Evolutionary conservation across 805 yeast genomes (phyloP).

Genomic region (Candida oleophila): DNA sequence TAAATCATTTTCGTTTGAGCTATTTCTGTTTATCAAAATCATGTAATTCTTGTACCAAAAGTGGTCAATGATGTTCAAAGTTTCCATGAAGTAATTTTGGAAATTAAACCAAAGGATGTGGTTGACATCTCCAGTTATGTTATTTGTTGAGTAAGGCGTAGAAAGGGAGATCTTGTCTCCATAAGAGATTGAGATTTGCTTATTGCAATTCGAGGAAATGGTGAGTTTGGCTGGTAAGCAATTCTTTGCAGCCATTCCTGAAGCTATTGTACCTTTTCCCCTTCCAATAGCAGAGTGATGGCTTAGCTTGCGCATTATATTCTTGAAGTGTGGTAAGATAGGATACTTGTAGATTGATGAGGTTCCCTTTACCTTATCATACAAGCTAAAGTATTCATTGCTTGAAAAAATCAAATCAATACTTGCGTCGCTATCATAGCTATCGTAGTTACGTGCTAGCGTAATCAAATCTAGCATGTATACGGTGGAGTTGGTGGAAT

Average conservation of each 20-base stretch:
- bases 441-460: background rate
- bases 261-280: slow-evolving; percentile 16
- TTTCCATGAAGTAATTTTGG: slow-evolving; percentile 29
- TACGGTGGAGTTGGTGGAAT: background rate
- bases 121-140: slow-evolving; percentile 18
- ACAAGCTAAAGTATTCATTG: slow-evolving; percentile 1
- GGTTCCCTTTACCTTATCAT: slow-evolving; percentile 3
- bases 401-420: background rate
- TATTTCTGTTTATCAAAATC: slow-evolving; percentile 31
- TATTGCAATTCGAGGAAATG: slow-evolving; percentile 17
- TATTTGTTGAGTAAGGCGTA: slow-evolving; percentile 22
- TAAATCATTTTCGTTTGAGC: slow-evolving; percentile 13
- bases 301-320: slow-evolving; percentile 21
- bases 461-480: slow-evolving; percentile 1
- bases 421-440: background rate
- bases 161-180: slow-evolving; percentile 28
- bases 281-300: background rate
- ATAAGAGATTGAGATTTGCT: slow-evolving; percentile 29
- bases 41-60: slow-evolving; percentile 36
- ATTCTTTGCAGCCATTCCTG: slow-evolving; percentile 13
- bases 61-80: slow-evolving; percentile 33
- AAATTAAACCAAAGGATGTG: slow-evolving; percentile 42
- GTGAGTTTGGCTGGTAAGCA: slow-evolving; percentile 20
- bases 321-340: slow-evolving; percentile 28
- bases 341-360: slow-evolving; percentile 26